These are phyloP conservation scores for Sporisorium exsertum DNA, from an alignment of 1,284 basidiomycete genomes.

Conservation along the genomic window DNA sequence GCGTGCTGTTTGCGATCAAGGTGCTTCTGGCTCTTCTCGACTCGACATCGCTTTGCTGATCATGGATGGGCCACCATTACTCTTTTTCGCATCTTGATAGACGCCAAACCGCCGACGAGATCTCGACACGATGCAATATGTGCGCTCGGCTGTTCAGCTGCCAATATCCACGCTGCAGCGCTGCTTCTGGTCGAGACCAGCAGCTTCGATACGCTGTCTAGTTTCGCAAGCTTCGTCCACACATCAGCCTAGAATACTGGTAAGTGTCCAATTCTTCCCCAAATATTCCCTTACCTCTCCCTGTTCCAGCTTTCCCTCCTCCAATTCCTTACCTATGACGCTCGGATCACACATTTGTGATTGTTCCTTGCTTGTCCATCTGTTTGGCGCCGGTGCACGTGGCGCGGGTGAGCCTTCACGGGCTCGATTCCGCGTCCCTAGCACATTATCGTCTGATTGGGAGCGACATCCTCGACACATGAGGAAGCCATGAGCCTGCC, in stretches of 20 bases:
- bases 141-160: slow-evolving; percentile 7
- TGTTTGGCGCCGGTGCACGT: slow-evolving; percentile 49
- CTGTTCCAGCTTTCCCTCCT: not conserved
- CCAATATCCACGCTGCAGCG: not conserved
- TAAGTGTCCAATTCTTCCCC: slow-evolving; percentile 16
- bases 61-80: not conserved
- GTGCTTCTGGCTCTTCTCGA: not conserved
- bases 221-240: slow-evolving; percentile 7
- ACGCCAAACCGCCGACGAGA: not conserved
- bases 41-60: slow-evolving; percentile 3
- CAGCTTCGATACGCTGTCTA: not conserved
- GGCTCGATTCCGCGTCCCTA: slow-evolving; percentile 42
- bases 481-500: slow-evolving; percentile 53
- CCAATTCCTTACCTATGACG: not conserved
- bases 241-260: slow-evolving; percentile 18
- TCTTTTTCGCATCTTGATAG: not conserved
- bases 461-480: slow-evolving; percentile 53
- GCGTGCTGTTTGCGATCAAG: not conserved
- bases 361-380: not conserved
- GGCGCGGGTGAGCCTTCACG: slow-evolving; percentile 41
- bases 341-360: not conserved
- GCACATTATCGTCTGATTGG: slow-evolving; percentile 59
- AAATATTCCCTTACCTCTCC: not conserved
- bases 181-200: not conserved
- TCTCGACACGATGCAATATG: slow-evolving; percentile 17